Conservation (phyloP, 2,329 filamentous ascomycete genomes). For the Penicillium verrucosum region DNA sequence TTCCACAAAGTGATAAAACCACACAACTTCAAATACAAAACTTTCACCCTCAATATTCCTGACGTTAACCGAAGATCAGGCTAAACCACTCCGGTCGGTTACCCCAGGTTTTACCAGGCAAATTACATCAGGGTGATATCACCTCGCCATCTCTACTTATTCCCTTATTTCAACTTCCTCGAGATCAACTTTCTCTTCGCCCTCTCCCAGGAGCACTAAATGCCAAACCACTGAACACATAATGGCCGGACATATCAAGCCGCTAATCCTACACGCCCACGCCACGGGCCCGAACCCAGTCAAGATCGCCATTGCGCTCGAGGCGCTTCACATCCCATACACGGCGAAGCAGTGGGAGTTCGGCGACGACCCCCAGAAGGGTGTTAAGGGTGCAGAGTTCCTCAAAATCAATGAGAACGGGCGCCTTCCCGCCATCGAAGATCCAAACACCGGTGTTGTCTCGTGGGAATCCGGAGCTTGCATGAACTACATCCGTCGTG, state of each 20-base stretch:
- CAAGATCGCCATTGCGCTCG: constrained; percentile 45
- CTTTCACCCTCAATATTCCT: background rate
- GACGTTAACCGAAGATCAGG: background rate
- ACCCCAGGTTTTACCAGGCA: background rate
- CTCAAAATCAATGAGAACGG: constrained; percentile 47
- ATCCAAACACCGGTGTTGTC: constrained; percentile 39
- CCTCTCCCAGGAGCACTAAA: background rate
- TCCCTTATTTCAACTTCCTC: background rate
- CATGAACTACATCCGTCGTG: constrained; percentile 39
- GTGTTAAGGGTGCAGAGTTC: constrained; percentile 32
- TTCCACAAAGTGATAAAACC: too few species aligned
- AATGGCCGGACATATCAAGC: constrained; percentile 28
- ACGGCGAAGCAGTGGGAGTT: constrained; percentile 44
- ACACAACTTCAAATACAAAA: background rate
- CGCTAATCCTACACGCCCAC: constrained; percentile 43
- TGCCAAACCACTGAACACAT: background rate
- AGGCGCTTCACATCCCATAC: constrained; percentile 43
- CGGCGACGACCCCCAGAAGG: constrained; percentile 36
- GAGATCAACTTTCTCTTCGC: background rate
- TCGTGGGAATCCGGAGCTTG: constrained; percentile 41
- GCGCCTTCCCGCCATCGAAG: constrained; percentile 39
- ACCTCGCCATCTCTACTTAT: background rate
- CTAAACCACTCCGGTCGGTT: constrained; percentile 1
- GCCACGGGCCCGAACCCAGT: constrained; percentile 43
- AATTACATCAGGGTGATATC: constrained; percentile 21